These are phyloP conservation scores for Tuber indicum DNA, from an alignment of 495 filamentous ascomycete species.

Conservation along the genomic window DNA sequence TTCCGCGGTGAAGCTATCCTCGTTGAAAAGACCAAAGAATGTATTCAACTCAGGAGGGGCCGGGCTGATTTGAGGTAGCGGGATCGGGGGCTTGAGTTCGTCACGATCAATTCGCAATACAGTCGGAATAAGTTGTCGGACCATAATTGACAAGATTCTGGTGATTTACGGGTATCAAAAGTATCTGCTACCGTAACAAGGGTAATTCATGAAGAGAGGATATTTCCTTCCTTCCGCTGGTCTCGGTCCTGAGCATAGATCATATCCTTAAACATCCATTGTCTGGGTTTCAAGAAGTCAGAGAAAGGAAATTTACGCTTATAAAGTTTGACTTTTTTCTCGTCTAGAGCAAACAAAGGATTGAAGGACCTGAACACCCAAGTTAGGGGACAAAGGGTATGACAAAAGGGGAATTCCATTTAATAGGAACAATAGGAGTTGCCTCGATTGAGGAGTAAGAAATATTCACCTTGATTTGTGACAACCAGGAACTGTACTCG, in stretches of 20 bases:
- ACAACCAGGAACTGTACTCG: too few relatives aligned
- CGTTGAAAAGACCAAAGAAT: background rate
- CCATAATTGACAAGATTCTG: background rate
- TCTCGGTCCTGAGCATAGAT: background rate
- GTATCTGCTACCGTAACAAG: background rate
- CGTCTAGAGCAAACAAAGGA: background rate
- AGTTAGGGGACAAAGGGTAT: background rate
- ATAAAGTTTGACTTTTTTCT: background rate
- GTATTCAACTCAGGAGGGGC: background rate
- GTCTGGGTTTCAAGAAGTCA: background rate
- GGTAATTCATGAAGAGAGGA: background rate
- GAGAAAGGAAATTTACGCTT: conserved; percentile 2
- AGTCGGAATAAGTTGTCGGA: background rate
- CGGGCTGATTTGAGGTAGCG: background rate
- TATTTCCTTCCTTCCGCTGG: background rate
- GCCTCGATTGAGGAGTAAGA: too few relatives aligned
- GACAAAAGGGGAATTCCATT: background rate
- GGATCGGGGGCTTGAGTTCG: background rate
- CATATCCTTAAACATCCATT: background rate
- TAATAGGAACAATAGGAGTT: background rate
- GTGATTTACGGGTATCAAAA: background rate
- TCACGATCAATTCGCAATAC: background rate
- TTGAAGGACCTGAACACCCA: background rate
- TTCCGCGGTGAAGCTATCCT: background rate
- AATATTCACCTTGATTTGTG: background rate